phyloP scores from a whole-genome alignment of 1,284 basidiomycete species.

The Apiotrichum gracile region DNA sequence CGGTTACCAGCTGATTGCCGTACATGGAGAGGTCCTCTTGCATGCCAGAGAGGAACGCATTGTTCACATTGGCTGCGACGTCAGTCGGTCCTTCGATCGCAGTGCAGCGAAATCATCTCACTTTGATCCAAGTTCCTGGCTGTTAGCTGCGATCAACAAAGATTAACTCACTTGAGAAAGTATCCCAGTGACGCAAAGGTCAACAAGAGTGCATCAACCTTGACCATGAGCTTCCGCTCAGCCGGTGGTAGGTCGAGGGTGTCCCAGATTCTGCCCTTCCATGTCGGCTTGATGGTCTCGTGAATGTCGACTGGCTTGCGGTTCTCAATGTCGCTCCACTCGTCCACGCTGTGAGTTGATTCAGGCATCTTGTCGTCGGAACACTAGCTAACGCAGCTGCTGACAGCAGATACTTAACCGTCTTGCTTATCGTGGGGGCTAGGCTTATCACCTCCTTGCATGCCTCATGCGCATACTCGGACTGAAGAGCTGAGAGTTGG shows the following conservation, averaged over 20 bases:
- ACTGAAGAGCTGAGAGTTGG: too few species aligned
- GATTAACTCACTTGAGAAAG: conserved; percentile 23
- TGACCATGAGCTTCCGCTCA: conserved; percentile 36
- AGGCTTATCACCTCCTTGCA: too few species aligned
- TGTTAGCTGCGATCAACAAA: neutral
- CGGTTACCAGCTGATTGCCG: conserved; percentile 35
- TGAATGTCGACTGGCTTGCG: too few species aligned
- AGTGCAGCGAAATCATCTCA: neutral
- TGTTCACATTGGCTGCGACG: conserved; percentile 29
- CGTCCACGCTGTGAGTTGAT: too few species aligned
- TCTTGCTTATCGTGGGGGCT: too few species aligned
- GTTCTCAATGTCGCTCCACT: too few species aligned
- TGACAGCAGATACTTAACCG: too few species aligned
- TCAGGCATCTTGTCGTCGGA: too few species aligned
- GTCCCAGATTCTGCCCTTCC: conserved; percentile 32
- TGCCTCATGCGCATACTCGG: too few species aligned
- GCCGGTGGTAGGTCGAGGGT: conserved; percentile 29
- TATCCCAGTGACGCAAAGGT: conserved; percentile 37
- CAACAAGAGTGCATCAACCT: conserved; percentile 38
- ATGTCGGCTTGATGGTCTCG: too few species aligned
- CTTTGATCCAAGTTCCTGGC: conserved; percentile 27
- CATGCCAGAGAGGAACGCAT: conserved; percentile 26
- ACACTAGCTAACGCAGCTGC: too few species aligned
- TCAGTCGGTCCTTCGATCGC: too few species aligned
- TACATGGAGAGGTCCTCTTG: conserved; percentile 26